Percentiles rank a stretch among this genome's conserved stretches.
These are phyloP conservation scores for Astragalus membranaceus DNA, from an alignment of 306 rosid genomes.

Conservation along the genomic window DNA sequence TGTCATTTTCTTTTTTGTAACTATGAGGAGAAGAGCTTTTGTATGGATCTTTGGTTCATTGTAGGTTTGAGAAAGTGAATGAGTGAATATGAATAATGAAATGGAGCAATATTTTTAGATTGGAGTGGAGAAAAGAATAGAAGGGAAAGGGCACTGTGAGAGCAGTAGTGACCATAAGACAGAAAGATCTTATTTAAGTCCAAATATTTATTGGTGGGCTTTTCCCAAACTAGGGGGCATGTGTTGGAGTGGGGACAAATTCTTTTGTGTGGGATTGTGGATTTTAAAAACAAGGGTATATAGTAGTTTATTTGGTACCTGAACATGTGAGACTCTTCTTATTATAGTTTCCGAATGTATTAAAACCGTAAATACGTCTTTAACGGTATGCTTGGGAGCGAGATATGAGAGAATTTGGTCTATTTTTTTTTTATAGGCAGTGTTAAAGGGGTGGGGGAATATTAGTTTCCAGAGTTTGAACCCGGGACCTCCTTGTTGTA, in stretches of 20 bases:
- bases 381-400: too few relatives aligned
- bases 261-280: not conserved
- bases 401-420: too few relatives aligned
- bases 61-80: not conserved
- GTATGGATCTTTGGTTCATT: slow-evolving; percentile 23
- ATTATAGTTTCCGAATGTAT: too few relatives aligned
- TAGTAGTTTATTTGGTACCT: too few relatives aligned
- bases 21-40: not conserved
- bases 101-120: not conserved
- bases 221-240: not conserved
- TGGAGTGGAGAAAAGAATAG: not conserved
- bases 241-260: not conserved
- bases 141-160: not conserved
- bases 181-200: not conserved
- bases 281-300: too few relatives aligned
- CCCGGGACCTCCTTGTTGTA: too few relatives aligned
- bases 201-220: slow-evolving; percentile 10
- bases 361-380: too few relatives aligned
- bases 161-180: not conserved
- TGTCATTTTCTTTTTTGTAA: slow-evolving; percentile 28
- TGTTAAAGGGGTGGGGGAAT: too few relatives aligned
- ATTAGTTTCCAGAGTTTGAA: too few relatives aligned
- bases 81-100: not conserved
- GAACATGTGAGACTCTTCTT: too few relatives aligned
- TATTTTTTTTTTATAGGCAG: too few relatives aligned